Percentiles rank a stretch among this genome's conserved stretches.
Evolutionary conservation across 495 filamentous ascomycete species (phyloP).

Genomic region (Podospora anserina): DNA sequence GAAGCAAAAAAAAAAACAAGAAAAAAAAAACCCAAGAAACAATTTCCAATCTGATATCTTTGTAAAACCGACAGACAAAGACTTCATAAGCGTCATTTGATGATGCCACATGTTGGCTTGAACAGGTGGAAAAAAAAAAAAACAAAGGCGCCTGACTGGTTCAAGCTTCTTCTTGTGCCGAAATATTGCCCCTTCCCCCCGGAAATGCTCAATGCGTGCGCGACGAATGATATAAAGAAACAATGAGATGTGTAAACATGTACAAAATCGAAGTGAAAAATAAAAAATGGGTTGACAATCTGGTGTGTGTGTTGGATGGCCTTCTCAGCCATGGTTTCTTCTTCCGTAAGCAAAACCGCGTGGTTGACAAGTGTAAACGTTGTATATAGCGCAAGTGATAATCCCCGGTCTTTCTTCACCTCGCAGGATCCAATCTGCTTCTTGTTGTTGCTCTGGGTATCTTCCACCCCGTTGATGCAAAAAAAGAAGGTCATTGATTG

Average conservation of each 20-base stretch:
- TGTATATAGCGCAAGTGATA: background rate
- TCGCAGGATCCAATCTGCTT: background rate
- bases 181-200: background rate
- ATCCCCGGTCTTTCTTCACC: background rate
- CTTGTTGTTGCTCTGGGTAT: background rate
- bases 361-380: background rate
- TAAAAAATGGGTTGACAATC: background rate
- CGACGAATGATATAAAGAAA: constrained; percentile 3
- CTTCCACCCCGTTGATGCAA: background rate
- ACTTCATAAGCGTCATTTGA: background rate
- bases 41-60: background rate
- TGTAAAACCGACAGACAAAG: background rate
- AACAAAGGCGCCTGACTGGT: background rate
- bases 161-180: background rate
- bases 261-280: constrained; percentile 1
- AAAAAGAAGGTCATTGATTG: background rate
- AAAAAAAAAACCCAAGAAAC: no score
- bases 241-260: background rate
- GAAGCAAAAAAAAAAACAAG: no score
- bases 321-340: background rate
- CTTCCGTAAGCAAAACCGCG: constrained; percentile 2
- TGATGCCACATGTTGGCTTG: background rate
- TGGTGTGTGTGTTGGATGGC: background rate
- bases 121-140: background rate
- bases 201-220: background rate